phyloP scores from a whole-genome alignment of 2,329 filamentous ascomycete species.

The Coniochaeta pulveracea region DNA sequence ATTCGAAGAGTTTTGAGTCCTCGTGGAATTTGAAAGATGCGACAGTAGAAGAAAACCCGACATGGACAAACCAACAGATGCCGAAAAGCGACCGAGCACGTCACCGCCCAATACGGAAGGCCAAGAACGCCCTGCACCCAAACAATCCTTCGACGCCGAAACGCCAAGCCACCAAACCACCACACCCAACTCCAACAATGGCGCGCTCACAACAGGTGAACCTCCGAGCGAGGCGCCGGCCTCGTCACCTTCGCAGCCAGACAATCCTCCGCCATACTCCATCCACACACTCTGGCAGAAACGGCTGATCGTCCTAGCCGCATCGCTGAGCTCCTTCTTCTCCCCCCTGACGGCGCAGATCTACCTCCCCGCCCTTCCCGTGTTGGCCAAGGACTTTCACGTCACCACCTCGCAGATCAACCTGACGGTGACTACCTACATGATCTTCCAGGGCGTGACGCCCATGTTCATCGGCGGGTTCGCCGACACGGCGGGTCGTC shows the following conservation, averaged over 20 bases:
- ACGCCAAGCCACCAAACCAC: too few relatives aligned
- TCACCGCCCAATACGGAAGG: too few relatives aligned
- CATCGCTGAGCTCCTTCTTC: conserved; percentile 27
- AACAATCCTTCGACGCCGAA: too few relatives aligned
- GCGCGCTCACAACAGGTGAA: conserved; percentile 6
- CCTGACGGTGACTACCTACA: conserved; percentile 41
- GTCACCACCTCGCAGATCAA: conserved; percentile 32
- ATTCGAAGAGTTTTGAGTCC: too few relatives aligned
- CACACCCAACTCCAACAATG: background rate
- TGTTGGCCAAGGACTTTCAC: conserved; percentile 33
- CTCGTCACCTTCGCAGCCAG: conserved; percentile 5
- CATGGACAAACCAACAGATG: too few relatives aligned
- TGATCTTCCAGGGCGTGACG: conserved; percentile 43
- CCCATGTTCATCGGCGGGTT: conserved; percentile 37
- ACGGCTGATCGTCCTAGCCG: conserved; percentile 25
- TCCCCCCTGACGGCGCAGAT: conserved; percentile 37
- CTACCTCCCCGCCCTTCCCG: conserved; percentile 41
- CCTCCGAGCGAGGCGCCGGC: conserved; percentile 8
- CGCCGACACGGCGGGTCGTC: conserved; percentile 40
- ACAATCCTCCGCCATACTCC: conserved; percentile 19
- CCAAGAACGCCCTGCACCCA: too few relatives aligned
- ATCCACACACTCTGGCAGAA: conserved; percentile 28
- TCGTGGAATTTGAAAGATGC: too few relatives aligned
- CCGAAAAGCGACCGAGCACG: too few relatives aligned
- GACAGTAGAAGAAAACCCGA: too few relatives aligned